A percentile compares a stretch with the other conserved stretches of the same genome.
These are phyloP conservation scores for Keithomyces neogunnii DNA, from an alignment of 2,329 filamentous ascomycete genomes.

Conservation along the genomic window DNA sequence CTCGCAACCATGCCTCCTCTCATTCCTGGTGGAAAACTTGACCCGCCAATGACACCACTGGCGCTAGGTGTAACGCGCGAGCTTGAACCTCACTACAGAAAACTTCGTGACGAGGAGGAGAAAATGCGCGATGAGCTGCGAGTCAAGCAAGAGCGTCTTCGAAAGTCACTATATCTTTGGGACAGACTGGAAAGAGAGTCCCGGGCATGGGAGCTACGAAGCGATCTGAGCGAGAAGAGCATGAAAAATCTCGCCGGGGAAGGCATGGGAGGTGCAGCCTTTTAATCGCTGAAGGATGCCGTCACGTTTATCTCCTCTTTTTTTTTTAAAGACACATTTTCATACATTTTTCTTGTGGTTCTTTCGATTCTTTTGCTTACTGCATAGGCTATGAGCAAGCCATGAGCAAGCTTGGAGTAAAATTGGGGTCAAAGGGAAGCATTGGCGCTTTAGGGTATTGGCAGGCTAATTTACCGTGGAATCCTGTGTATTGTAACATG, in stretches of 20 bases:
- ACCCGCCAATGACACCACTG: conserved; percentile 35
- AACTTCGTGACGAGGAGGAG: conserved; percentile 50
- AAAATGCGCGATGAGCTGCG: conserved; percentile 44
- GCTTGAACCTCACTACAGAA: conserved; percentile 43
- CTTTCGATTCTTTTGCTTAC: background rate
- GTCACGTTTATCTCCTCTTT: background rate
- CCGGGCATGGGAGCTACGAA: conserved; percentile 44
- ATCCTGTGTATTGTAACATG: background rate
- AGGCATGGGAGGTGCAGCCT: conserved; percentile 45
- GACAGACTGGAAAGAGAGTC: conserved; percentile 46
- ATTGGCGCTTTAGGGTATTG: background rate
- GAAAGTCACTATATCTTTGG: conserved; percentile 44
- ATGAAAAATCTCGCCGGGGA: conserved; percentile 50
- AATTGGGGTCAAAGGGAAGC: background rate
- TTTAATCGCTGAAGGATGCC: conserved; percentile 23
- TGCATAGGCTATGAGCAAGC: background rate
- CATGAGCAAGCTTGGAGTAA: background rate
- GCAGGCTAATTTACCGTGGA: too few relatives aligned
- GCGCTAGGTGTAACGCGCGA: conserved; percentile 42
- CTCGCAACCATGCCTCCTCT: conserved; percentile 42
- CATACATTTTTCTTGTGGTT: background rate
- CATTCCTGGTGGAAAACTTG: conserved; percentile 46
- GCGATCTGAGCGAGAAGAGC: conserved; percentile 47
- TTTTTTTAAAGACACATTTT: background rate
- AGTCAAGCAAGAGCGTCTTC: conserved; percentile 44